phyloP scores from a whole-genome alignment of 1,284 basidiomycete species.

The Ceraceosorus bombacis region DNA sequence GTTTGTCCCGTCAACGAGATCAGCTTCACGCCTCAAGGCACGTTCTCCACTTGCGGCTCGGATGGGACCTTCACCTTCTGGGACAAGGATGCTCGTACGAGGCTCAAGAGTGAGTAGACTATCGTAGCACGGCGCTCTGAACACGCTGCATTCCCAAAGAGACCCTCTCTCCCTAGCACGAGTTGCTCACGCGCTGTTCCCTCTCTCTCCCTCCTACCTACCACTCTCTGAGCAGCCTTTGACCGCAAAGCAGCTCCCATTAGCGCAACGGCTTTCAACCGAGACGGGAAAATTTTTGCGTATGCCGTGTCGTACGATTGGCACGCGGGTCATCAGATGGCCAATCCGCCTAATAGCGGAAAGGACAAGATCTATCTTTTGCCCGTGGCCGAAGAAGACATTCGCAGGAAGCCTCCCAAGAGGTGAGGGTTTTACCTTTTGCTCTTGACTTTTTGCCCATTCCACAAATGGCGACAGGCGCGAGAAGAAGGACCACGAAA shows the following conservation, averaged over 20 bases:
- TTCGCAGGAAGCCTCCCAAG: too few species aligned
- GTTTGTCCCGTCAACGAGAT: constrained; percentile 88
- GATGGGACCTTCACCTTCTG: constrained; percentile 53
- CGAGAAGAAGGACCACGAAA: too few species aligned
- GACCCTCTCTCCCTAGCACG: neutral
- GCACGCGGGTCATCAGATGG: constrained; percentile 43
- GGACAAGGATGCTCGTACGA: constrained; percentile 81
- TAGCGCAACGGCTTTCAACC: constrained; percentile 41
- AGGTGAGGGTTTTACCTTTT: too few species aligned
- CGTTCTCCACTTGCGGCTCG: constrained; percentile 82
- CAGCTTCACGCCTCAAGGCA: constrained; percentile 87
- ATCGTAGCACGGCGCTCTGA: neutral
- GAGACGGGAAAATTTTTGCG: constrained; percentile 42
- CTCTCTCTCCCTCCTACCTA: neutral
- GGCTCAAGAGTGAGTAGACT: constrained; percentile 67
- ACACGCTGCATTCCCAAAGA: neutral
- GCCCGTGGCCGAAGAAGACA: too few species aligned
- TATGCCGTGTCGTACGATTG: constrained; percentile 47
- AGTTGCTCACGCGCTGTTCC: neutral
- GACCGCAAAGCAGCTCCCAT: constrained; percentile 44
- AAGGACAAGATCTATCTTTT: constrained; percentile 18
- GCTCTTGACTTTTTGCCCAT: too few species aligned
- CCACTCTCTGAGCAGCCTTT: constrained; percentile 19
- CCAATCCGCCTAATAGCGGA: constrained; percentile 29
- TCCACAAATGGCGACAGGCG: too few species aligned